A percentile compares a stretch with the other conserved stretches of the same genome.
Conservation (phyloP, 2,329 filamentous ascomycete genomes). For the Venturia pyrina region DNA sequence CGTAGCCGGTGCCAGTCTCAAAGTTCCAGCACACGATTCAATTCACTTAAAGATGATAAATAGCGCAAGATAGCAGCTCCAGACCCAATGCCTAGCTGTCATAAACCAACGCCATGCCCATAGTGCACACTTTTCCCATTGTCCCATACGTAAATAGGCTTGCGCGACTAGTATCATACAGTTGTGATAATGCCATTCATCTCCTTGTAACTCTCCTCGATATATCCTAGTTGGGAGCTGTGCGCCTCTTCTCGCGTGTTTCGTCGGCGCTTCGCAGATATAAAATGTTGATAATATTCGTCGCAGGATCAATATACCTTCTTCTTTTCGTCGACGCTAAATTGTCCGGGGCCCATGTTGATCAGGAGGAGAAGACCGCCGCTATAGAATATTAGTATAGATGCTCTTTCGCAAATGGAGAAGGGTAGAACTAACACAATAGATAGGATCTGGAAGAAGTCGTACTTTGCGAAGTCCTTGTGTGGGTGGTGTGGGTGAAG, state of each 20-base stretch:
- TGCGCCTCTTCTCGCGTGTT: neutral
- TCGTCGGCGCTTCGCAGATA: neutral
- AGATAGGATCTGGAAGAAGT: slow-evolving; percentile 99
- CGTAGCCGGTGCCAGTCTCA: neutral
- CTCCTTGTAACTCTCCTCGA: neutral
- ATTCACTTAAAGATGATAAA: neutral
- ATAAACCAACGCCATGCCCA: neutral
- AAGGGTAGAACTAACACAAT: slow-evolving; percentile 59
- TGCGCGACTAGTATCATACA: neutral
- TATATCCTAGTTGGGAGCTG: neutral
- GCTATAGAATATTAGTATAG: slow-evolving; percentile 28
- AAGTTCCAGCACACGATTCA: neutral
- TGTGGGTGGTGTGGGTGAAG: slow-evolving; percentile 96
- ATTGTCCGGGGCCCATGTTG: slow-evolving; percentile 96
- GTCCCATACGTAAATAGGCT: slow-evolving; percentile 1
- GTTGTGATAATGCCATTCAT: neutral
- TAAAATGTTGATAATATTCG: neutral
- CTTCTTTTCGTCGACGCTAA: slow-evolving; percentile 99
- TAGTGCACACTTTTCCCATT: slow-evolving; percentile 2
- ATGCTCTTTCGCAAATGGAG: slow-evolving; percentile 11
- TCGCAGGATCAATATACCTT: slow-evolving; percentile 74
- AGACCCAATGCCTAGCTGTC: neutral
- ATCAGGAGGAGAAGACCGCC: slow-evolving; percentile 91
- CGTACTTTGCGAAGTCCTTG: slow-evolving; percentile 99
- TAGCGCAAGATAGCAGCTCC: neutral